phyloP scores from a whole-genome alignment of 2,329 filamentous ascomycete genomes.

The Pseudogymnoascus sp. region DNA sequence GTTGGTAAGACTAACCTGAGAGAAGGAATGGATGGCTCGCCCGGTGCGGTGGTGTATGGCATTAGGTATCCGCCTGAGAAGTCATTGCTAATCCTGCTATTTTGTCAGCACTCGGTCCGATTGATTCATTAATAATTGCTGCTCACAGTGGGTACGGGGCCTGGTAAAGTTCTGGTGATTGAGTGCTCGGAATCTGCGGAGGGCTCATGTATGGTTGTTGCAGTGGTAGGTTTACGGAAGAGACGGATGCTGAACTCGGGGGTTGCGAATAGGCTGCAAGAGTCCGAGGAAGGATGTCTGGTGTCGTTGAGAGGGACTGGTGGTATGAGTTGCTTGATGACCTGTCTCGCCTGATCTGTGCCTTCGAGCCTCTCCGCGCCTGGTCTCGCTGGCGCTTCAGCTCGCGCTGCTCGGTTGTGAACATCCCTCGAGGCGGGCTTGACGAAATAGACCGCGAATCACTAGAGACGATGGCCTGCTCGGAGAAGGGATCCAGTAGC shows the following conservation, averaged over 20 bases:
- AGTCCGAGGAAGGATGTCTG: slow-evolving; percentile 26
- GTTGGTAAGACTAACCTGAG: background rate
- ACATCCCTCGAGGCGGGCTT: slow-evolving; percentile 46
- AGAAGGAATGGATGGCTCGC: slow-evolving; percentile 2
- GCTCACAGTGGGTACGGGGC: background rate
- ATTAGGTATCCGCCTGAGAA: background rate
- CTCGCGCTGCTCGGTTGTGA: slow-evolving; percentile 54
- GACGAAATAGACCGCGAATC: slow-evolving; percentile 35
- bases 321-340: slow-evolving; percentile 26
- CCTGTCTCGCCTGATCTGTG: slow-evolving; percentile 41
- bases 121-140: background rate
- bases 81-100: background rate
- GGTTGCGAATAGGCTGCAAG: slow-evolving; percentile 24
- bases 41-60: slow-evolving; percentile 8
- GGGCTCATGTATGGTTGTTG: slow-evolving; percentile 5
- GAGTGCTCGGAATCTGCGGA: slow-evolving; percentile 1
- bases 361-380: slow-evolving; percentile 49
- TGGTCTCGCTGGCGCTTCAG: slow-evolving; percentile 54
- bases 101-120: background rate
- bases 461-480: background rate
- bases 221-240: slow-evolving; percentile 14
- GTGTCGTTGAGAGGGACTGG: slow-evolving; percentile 25
- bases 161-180: slow-evolving; percentile 1
- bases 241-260: slow-evolving; percentile 19
- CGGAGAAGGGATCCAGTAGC: slow-evolving; percentile 1